Base-by-base conservation (phyloP, 1,139 yeast genomes). In the Debaryomyces sp. region DNA sequence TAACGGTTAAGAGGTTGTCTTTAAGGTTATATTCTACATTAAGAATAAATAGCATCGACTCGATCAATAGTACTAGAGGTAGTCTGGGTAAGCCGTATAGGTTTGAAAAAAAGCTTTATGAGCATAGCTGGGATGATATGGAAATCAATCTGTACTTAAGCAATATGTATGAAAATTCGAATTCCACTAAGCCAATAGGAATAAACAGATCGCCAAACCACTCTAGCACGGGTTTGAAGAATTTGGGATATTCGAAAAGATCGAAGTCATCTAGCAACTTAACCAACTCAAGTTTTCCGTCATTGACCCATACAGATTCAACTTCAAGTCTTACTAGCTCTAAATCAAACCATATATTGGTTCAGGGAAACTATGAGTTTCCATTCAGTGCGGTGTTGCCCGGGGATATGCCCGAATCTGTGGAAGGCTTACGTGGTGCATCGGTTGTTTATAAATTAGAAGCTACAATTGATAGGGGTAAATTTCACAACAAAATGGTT, bases 361-460 rank as follows among this genome's bases (percentile, higher is more conserved):
- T 38, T 12, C 83, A 78, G 53, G 99, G 99, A 0, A 90, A 89
- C 64, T 91, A 94, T 64, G 96, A 89, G 62, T 81, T 94, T 58
- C 98, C 99, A 0, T 94, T 94, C 63, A 86, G 87, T 54, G 81
- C 95, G 1, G 78, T 91, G 26, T 63, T 94, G 15, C 97, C 97
- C 0, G 98, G 98, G 0, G 78, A 83, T 35, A 77, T 89, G 49
- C 86, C 91, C 0, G 99, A 94, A 67, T 85, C 96, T 27, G 86
- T 94, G 7, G 97, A 92, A 64, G 97, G 97, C 2, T 75, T 91
- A 44, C 92, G 92, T 1, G 91, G 94, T 18, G 96, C 91, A 13
- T 81, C 89, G 4, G 78, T 89, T n/a, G 78, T 84, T 7, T 94
- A 94, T 67, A 80, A 84, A 55, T 63, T 94, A 46, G 89, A 87